phyloP scores from a whole-genome alignment of 2,329 filamentous ascomycete species.

The Daldinia eschscholtzii region DNA sequence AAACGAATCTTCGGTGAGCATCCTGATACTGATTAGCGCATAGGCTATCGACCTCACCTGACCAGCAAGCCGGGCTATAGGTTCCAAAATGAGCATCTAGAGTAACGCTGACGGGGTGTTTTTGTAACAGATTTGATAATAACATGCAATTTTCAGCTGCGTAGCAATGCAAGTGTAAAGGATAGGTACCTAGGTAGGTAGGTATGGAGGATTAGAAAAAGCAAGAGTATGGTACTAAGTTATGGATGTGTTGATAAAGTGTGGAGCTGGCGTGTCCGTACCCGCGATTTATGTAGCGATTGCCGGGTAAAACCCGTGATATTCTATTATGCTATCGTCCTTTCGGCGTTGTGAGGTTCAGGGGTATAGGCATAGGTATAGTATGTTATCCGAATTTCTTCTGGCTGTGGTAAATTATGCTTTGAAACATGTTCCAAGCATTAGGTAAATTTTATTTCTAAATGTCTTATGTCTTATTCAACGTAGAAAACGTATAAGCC shows the following conservation, averaged over 20 bases:
- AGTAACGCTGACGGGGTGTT: constrained; percentile 5
- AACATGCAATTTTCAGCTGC: background rate
- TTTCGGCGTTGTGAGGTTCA: background rate
- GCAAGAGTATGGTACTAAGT: constrained; percentile 2
- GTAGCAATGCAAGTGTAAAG: constrained; percentile 5
- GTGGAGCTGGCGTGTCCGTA: background rate
- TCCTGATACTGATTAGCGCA: constrained; percentile 4
- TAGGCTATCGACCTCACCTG: background rate
- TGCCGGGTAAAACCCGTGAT: background rate
- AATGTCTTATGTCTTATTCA: background rate
- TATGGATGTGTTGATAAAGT: constrained; percentile 1
- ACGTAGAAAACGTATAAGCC: background rate
- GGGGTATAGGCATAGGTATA: background rate
- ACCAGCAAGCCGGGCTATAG: constrained; percentile 1
- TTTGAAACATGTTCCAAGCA: background rate
- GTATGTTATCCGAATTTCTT: constrained; percentile 2
- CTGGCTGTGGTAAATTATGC: background rate
- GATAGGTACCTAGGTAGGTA: background rate
- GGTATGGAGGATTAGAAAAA: background rate
- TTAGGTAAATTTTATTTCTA: constrained; percentile 2
- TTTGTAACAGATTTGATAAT: background rate
- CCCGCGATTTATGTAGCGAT: background rate
- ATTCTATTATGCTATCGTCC: background rate
- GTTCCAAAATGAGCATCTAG: background rate
- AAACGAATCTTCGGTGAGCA: background rate